These are phyloP conservation scores for Strobilomyces dryophilus DNA, from an alignment of 768 basidiomycete genomes.

Conservation along the genomic window DNA sequence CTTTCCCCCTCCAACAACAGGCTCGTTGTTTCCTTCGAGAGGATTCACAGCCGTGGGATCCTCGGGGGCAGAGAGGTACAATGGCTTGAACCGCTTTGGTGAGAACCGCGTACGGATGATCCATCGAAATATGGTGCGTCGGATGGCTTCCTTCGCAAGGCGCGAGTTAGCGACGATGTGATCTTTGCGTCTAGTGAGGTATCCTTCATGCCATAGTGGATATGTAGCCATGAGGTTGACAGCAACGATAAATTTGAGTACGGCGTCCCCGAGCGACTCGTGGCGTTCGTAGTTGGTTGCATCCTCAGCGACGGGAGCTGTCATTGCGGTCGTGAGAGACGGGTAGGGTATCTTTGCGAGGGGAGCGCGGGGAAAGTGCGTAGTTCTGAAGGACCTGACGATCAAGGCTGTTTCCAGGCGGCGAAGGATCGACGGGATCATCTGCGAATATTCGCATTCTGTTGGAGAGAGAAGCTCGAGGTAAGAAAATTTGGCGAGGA, in stretches of 20 bases:
- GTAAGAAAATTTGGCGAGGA: slow-evolving; percentile 43
- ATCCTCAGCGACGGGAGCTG: slow-evolving; percentile 61
- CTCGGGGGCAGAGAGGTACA: slow-evolving; percentile 21
- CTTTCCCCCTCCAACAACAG: slow-evolving; percentile 20
- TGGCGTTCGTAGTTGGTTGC: slow-evolving; percentile 63
- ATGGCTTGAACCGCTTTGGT: slow-evolving; percentile 39
- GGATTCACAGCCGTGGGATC: slow-evolving; percentile 3
- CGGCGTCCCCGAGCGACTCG: slow-evolving; percentile 73
- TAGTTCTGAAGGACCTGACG: slow-evolving; percentile 43
- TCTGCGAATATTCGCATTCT: slow-evolving; percentile 51
- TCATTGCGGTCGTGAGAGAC: slow-evolving; percentile 49
- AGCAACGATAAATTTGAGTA: slow-evolving; percentile 60
- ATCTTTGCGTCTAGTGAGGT: slow-evolving; percentile 65
- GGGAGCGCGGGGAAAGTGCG: slow-evolving; percentile 41
- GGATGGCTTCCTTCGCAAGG: slow-evolving; percentile 62
- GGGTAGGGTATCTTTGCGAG: slow-evolving; percentile 43
- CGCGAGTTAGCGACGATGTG: slow-evolving; percentile 67
- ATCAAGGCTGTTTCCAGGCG: slow-evolving; percentile 51
- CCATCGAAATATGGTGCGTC: slow-evolving; percentile 53
- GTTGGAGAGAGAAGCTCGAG: slow-evolving; percentile 49
- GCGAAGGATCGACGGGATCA: slow-evolving; percentile 67
- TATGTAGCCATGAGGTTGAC: slow-evolving; percentile 60
- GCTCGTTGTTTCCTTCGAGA: slow-evolving; percentile 28
- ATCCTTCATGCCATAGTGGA: slow-evolving; percentile 80
- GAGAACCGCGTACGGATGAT: slow-evolving; percentile 54